Base-by-base conservation (phyloP, 495 filamentous ascomycete species). In the Neurospora africana region DNA sequence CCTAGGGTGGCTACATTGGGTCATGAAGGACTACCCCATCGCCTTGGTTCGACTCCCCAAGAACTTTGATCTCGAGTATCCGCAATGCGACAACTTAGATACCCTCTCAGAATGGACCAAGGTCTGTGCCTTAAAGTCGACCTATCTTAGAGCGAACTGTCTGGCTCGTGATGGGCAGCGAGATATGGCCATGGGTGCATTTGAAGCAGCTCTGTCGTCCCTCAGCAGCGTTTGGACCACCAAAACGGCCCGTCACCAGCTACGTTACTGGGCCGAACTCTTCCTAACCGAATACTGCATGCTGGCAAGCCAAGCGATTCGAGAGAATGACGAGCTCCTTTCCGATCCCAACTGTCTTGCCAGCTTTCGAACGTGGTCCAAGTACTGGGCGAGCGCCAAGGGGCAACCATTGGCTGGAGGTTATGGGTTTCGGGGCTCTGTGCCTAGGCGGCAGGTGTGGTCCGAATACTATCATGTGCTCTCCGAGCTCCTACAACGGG, bases 1-100 rank as follows among this genome's bases (percentile, higher is more conserved):
- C 79, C 76, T 94, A 35, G 93, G 88, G 69, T 95, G 92, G 92
- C 82, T 96, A 73, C 89, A 96, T 78, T 93, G 90, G 88, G 87
- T 87, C 6, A 77, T 94, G 40, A 88, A 87, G 37, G 91, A 96
- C 70, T 89, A 90, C 30, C 82, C 79, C 4, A 78, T 89, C 30
- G 91, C 91, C 3, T 81, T 87, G 35, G 81, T 83, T 40, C 86
- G 84, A 21, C 83, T 96, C 21, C 91, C 93, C 30, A 86, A 85
- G 71, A 85, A 88, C 72, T 83, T 92, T 69, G 86, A 83, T 47
- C 78, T 81, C 47, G 84, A 86, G 61, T 78, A 88, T 47, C 77
- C 87, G n/a, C 15, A 53, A 58, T 78, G 91, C 70, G 78, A 84
- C 72, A 82, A 82, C 3, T 84, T 81, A 0, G 82, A 84, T 35